Evolutionary conservation across 2,329 filamentous ascomycete genomes (phyloP), one percentile per base, ranked within the genome.

Genomic region (Colletotrichum falcatum): DNA sequence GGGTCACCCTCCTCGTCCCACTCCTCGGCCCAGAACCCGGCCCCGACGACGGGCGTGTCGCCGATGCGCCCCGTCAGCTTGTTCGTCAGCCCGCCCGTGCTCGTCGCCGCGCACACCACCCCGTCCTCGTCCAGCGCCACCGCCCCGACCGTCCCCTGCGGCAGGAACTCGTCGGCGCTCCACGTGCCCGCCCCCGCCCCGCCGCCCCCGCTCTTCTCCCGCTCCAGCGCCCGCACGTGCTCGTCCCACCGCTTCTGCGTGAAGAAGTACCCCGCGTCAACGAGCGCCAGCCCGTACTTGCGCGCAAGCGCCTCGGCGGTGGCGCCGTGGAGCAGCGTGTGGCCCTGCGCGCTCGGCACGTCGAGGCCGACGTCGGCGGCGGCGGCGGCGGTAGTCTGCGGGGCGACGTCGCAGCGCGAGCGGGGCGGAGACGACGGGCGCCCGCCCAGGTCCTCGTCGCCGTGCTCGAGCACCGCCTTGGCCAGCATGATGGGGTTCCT

Each of bases 21-120:
- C 74, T 94, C 89, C 78, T 97, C 94, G 0, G 94, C 94, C 94
- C 94, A 97, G 79, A 94, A 97, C 0, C 94, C 94, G 0, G 94
- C 92, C 0, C 94, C 94, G 0, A 94, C 83, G 0, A 91, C 92
- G 0, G 94, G 94, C 14, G 94, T 97, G 78, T 97, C 94, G 0
- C 94, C 94, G 73, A 97, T 91, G 26, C 94, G 85, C 0, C 94
- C 94, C 0, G 93, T 92, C 65, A 95, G 82, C 83, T 97, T 97
- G 79, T 97, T 97, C 28, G 94, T 97, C 79, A 97, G 79, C 0
- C 94, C 94, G 6, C 94, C 94, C 0, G 89, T 91, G 76, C 87
- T 90, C 3, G 89, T 91, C 0, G 88, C 89, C n/a, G 79, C 84
- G 74, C 92, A 94, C 3, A 97, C 80, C 4, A 92, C 89, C 0